phyloP scores from a whole-genome alignment of 441 rosid species.

The Adansonia rubrostipa region DNA sequence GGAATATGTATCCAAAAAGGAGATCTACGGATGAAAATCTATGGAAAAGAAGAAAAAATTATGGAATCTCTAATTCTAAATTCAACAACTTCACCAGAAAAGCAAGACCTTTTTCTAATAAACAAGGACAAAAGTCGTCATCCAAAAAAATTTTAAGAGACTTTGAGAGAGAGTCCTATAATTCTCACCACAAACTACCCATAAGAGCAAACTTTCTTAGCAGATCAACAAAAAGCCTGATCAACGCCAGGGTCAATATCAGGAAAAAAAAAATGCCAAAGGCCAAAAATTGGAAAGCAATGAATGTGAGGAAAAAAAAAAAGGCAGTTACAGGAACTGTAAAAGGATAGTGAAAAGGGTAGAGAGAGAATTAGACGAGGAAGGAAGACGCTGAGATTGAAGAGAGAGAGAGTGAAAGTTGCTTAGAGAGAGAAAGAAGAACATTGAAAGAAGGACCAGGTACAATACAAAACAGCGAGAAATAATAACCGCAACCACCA shows the following conservation, averaged over 20 bases:
- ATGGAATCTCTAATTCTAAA: not conserved
- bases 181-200: constrained; percentile 21
- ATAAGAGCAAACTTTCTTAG: not conserved
- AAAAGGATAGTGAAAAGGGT: constrained; percentile 14
- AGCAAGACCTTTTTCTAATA: constrained; percentile 22
- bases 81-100: constrained; percentile 16
- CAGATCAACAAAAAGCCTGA: constrained; percentile 45
- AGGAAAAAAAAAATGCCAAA: not conserved
- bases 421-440: constrained; percentile 2
- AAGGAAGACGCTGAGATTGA: not conserved
- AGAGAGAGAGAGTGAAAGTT: not conserved
- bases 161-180: constrained; percentile 13
- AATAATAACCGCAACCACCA: constrained; percentile 47
- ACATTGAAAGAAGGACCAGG: not conserved
- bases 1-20: constrained; percentile 29
- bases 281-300: not conserved
- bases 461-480: constrained; percentile 28
- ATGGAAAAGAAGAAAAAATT: not conserved
- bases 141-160: not conserved
- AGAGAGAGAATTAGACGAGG: not conserved
- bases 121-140: constrained; percentile 16
- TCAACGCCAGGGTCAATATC: not conserved
- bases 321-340: not conserved
- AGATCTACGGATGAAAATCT: constrained; percentile 48
- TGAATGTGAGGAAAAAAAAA: not conserved